Evolutionary conservation across 768 basidiomycete genomes (phyloP).

Genomic region (Lactifluus volemus): DNA sequence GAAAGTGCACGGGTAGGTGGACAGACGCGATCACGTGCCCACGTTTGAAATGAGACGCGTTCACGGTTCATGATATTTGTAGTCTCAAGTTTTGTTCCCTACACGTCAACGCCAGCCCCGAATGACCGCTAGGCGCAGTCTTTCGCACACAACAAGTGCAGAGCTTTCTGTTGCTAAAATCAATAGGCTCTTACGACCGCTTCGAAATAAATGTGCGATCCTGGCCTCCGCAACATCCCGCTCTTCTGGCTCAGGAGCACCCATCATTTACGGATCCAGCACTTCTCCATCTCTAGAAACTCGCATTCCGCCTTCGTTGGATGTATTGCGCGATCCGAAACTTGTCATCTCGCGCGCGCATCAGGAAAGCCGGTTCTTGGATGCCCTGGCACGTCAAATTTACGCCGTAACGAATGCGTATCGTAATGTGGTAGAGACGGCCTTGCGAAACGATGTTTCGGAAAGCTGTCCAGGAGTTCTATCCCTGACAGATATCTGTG

Average conservation of each 20-base stretch:
- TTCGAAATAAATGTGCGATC: constrained; percentile 37
- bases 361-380: constrained; percentile 28
- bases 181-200: constrained; percentile 39
- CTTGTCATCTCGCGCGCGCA: constrained; percentile 28
- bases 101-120: not conserved
- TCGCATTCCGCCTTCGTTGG: constrained; percentile 27
- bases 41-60: not conserved
- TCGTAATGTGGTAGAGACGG: constrained; percentile 39
- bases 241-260: constrained; percentile 17
- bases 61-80: not conserved
- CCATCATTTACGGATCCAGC: constrained; percentile 18
- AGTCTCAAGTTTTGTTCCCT: not conserved
- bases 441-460: constrained; percentile 17
- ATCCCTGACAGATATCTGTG: constrained; percentile 39
- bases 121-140: not conserved
- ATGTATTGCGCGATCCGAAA: constrained; percentile 32
- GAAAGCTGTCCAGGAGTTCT: constrained; percentile 20
- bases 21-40: no score
- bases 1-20: no score
- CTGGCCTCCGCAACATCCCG: constrained; percentile 26
- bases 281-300: not conserved
- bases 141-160: not conserved
- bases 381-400: constrained; percentile 39
- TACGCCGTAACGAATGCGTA: constrained; percentile 51
- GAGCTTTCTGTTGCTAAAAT: constrained; percentile 33